phyloP scores from a whole-genome alignment of 2,329 filamentous ascomycete species.

The Trichoderma sp. region DNA sequence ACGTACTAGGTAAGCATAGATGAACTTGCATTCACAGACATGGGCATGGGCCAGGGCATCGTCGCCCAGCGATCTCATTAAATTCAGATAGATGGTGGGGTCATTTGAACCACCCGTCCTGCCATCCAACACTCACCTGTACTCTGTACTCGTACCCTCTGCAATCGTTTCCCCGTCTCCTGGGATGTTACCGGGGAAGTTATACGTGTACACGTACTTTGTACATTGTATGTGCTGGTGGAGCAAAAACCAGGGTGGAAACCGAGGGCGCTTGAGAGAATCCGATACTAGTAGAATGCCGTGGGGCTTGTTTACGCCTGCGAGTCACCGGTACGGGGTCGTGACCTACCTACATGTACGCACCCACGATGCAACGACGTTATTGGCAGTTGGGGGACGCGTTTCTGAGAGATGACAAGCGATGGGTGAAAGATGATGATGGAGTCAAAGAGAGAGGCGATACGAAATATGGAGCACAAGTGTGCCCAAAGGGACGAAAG shows the following conservation, averaged over 20 bases:
- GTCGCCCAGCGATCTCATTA: slow-evolving; percentile 18
- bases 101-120: background rate
- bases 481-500: background rate
- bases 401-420: slow-evolving; percentile 27
- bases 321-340: slow-evolving; percentile 8
- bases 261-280: slow-evolving; percentile 2
- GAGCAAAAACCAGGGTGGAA: slow-evolving; percentile 3
- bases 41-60: slow-evolving; percentile 9
- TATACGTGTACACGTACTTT: background rate
- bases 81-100: slow-evolving; percentile 22
- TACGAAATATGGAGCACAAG: slow-evolving; percentile 9
- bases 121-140: background rate
- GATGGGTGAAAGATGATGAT: slow-evolving; percentile 13
- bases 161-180: too few species aligned
- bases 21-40: slow-evolving; percentile 5
- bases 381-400: slow-evolving; percentile 9
- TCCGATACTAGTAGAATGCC: background rate
- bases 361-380: background rate
- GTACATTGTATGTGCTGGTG: slow-evolving; percentile 1
- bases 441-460: background rate
- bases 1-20: background rate
- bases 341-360: background rate
- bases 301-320: background rate
- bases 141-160: background rate
- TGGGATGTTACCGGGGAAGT: too few species aligned